Evolutionary conservation across 768 basidiomycete genomes (phyloP).

Genomic region (Imleria badia): DNA sequence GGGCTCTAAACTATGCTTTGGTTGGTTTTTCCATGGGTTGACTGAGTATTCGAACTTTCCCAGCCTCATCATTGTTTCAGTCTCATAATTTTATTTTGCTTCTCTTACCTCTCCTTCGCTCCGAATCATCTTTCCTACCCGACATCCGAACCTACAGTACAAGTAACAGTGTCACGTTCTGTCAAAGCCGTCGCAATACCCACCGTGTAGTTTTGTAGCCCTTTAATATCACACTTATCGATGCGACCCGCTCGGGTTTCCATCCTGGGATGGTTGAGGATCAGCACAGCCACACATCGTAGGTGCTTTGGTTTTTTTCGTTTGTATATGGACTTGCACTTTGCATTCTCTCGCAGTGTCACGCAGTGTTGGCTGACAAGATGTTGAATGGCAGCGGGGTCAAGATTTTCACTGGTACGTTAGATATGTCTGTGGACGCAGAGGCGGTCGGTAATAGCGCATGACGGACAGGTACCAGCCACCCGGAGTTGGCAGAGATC

Average conservation of each 20-base stretch:
- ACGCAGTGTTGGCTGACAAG: slow-evolving; percentile 18
- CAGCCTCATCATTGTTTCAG: slow-evolving; percentile 24
- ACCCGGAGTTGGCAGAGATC: slow-evolving; percentile 92
- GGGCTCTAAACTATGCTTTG: slow-evolving; percentile 19
- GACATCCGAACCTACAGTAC: slow-evolving; percentile 28
- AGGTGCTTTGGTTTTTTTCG: slow-evolving; percentile 11
- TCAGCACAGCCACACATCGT: slow-evolving; percentile 19
- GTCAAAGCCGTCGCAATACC: slow-evolving; percentile 34
- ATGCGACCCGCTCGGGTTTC: not conserved
- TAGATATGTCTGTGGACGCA: not conserved
- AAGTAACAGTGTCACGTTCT: slow-evolving; percentile 31
- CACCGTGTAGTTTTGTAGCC: slow-evolving; percentile 37
- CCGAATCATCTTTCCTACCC: slow-evolving; percentile 11
- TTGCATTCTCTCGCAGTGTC: slow-evolving; percentile 9
- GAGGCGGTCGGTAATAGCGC: slow-evolving; percentile 1
- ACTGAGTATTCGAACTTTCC: slow-evolving; percentile 27
- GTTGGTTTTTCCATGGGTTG: slow-evolving; percentile 22
- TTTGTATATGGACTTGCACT: slow-evolving; percentile 13
- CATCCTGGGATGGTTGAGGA: not conserved
- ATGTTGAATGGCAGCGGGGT: slow-evolving; percentile 60
- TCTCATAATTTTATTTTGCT: slow-evolving; percentile 32
- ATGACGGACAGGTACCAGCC: slow-evolving; percentile 73
- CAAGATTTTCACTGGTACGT: slow-evolving; percentile 58
- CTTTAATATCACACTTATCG: slow-evolving; percentile 1
- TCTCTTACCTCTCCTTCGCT: slow-evolving; percentile 20